Evolutionary conservation across 2,329 filamentous ascomycete genomes (phyloP), one percentile per base, ranked within the genome.

Genomic region (Zymoseptoria ardabiliae): DNA sequence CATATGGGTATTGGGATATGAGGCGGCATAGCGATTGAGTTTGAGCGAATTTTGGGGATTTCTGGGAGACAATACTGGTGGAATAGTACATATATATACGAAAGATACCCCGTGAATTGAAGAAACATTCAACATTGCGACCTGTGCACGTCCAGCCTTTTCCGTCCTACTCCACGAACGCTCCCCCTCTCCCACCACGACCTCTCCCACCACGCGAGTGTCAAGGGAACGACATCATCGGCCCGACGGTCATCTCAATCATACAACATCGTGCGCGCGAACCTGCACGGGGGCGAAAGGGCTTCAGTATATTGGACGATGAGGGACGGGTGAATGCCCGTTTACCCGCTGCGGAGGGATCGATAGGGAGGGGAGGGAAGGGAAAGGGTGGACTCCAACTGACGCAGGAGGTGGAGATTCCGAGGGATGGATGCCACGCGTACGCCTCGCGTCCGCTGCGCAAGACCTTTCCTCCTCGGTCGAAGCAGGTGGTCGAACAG

Each of bases 391-490:
- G 22, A 11, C 21, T 23, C 50, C 22, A 22, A n/a, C 50, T 67
- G 13, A 69, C 67, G 9, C 60, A 64, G 19, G 67, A 67, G 22
- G 63, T 69, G 20, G 68, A 71, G 5, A 58, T 65, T 68, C 48
- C n/a, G n/a, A n/a, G n/a, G n/a, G n/a, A n/a, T n/a, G n/a, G n/a
- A 66, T 84, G 76, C 73, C 19, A 77, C 76, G 8, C 66, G 64
- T 2, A 66, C 83, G n/a, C 2, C 58, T 84, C 0, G 74, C 78
- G 2, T 55, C 66, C 2, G 65, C 65, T 3, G 64, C 55, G 56
- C 66, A 58, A 2, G 52, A 57, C 5, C 41, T 59, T 28, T 28
- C 25, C 25, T 28, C 25, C 1, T 9, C 25, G 25, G 35, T 17
- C 13, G 11, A n/a, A n/a, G 10, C 10, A 17, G 35, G 17, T 17